These are phyloP conservation scores for Triticum urartu DNA, from an alignment of 176 grass and related monocot genomes.

Conservation along the genomic window DNA sequence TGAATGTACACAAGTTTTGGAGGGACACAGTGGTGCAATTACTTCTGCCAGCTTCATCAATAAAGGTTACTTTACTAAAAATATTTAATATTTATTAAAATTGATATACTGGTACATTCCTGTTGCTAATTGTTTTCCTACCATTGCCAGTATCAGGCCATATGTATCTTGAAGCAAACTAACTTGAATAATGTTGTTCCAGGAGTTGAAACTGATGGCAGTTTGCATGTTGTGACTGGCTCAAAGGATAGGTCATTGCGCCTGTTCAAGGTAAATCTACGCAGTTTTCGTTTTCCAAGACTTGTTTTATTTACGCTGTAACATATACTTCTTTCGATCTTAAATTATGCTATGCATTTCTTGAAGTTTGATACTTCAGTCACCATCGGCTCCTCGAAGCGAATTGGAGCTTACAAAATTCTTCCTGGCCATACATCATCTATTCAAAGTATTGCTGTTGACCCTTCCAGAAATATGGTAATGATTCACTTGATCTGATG, in stretches of 20 bases:
- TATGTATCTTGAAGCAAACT: constrained; percentile 7
- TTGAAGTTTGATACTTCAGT: constrained; percentile 57
- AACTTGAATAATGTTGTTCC: constrained; percentile 33
- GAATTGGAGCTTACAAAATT: constrained; percentile 74
- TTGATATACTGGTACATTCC: background rate
- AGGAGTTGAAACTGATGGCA: constrained; percentile 53
- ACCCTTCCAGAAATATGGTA: constrained; percentile 77
- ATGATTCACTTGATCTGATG: constrained; percentile 15
- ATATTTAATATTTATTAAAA: constrained; percentile 4
- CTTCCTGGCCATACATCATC: constrained; percentile 66
- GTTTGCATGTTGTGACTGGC: constrained; percentile 67
- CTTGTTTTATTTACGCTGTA: background rate
- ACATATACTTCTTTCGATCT: constrained; percentile 14
- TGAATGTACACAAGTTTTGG: constrained; percentile 73
- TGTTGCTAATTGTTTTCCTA: constrained; percentile 22
- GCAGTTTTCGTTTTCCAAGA: background rate
- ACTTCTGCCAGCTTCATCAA: constrained; percentile 68
- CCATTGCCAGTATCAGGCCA: background rate
- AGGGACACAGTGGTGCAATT: constrained; percentile 70
- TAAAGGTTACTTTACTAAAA: constrained; percentile 41
- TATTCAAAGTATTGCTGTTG: constrained; percentile 73
- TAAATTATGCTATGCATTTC: constrained; percentile 29
- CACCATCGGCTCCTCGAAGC: constrained; percentile 45
- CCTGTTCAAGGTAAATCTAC: constrained; percentile 71
- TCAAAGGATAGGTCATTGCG: constrained; percentile 88